Conservation (phyloP, 495 filamentous ascomycete genomes). For the Aspergillus coremiiformis region DNA sequence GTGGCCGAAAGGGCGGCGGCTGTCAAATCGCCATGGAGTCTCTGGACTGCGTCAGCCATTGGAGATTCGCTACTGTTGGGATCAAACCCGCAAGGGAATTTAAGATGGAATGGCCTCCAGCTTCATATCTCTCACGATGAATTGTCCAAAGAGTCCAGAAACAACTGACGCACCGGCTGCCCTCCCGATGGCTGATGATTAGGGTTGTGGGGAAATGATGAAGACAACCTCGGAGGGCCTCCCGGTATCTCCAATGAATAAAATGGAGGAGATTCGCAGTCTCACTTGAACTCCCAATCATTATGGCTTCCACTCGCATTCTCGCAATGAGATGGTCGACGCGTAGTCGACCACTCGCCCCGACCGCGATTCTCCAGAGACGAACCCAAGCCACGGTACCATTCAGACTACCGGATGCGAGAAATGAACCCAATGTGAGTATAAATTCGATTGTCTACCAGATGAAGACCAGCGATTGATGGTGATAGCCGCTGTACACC, state of each 20-base stretch:
- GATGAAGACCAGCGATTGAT: too few relatives aligned
- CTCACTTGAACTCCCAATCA: not conserved
- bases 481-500: constrained; percentile 60
- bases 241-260: not conserved
- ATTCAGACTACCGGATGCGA: constrained; percentile 29
- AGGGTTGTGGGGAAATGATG: not conserved
- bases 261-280: not conserved
- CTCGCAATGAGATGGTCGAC: not conserved
- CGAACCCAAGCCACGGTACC: constrained; percentile 26
- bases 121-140: too few relatives aligned
- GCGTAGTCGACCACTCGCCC: constrained; percentile 7
- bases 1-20: constrained; percentile 28
- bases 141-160: too few relatives aligned
- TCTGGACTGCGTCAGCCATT: not conserved
- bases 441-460: too few relatives aligned
- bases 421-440: constrained; percentile 35
- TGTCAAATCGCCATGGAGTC: constrained; percentile 1
- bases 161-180: not conserved
- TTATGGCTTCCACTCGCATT: not conserved
- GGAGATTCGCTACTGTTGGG: too few relatives aligned
- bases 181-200: not conserved
- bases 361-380: constrained; percentile 12
- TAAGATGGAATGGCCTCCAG: too few relatives aligned
- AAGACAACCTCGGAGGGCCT: not conserved
- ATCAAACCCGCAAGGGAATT: too few relatives aligned